Conservation (phyloP, 2,329 filamentous ascomycete genomes). For the Colletotrichum navitas region DNA sequence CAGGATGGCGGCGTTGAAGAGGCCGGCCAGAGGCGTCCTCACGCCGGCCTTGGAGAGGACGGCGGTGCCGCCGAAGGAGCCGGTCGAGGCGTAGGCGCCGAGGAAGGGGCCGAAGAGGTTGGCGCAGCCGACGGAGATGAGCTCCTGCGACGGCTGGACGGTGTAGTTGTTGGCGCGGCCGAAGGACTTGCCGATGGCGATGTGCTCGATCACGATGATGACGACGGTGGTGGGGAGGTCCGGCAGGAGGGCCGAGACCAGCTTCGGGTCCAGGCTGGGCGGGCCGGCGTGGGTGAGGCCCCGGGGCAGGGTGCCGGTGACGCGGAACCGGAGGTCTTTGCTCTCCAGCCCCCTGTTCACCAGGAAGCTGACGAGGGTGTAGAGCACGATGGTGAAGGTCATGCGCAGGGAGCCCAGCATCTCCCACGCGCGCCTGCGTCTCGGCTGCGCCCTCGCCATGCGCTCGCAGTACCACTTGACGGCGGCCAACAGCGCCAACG, state of each 20-base stretch:
- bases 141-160: constrained; percentile 82
- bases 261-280: constrained; percentile 65
- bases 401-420: constrained; percentile 81
- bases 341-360: constrained; percentile 67
- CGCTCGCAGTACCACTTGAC: constrained; percentile 67
- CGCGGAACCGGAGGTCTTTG: constrained; percentile 67
- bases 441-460: constrained; percentile 72
- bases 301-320: constrained; percentile 63
- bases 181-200: constrained; percentile 86
- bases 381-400: constrained; percentile 81
- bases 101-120: constrained; percentile 83
- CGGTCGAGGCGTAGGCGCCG: constrained; percentile 63
- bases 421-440: constrained; percentile 74
- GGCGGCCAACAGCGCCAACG: constrained; percentile 75
- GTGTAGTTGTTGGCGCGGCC: constrained; percentile 83
- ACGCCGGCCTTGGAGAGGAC: constrained; percentile 89
- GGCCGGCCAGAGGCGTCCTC: constrained; percentile 80
- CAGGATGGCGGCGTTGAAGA: constrained; percentile 82
- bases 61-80: constrained; percentile 74
- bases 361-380: constrained; percentile 79
- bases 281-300: constrained; percentile 75
- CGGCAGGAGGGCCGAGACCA: constrained; percentile 69
- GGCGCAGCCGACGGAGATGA: constrained; percentile 81
- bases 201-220: constrained; percentile 84
- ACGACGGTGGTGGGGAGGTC: constrained; percentile 80